Conservation (phyloP, 176 grass and related monocot genomes). For the Bolboschoenus planiculmis region DNA sequence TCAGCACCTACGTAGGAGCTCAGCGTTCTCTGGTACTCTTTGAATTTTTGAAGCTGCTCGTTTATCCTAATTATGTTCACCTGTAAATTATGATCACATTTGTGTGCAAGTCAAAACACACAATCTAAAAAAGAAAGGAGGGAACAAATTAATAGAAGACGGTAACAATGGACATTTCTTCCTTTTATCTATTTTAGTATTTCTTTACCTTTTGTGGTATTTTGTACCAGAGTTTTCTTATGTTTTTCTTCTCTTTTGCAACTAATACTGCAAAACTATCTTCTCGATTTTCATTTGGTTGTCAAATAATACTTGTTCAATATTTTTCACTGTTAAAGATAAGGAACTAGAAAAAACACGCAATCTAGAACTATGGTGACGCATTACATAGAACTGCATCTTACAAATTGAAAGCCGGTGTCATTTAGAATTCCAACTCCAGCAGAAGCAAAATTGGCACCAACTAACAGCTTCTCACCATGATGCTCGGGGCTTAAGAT, state of each 20-base stretch:
- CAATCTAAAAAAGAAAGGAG: neutral
- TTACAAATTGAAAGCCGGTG: slow-evolving; percentile 85
- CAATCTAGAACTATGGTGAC: neutral
- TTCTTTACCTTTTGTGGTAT: neutral
- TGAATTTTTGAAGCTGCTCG: slow-evolving; percentile 46
- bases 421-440: slow-evolving; percentile 95
- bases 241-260: neutral
- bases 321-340: neutral
- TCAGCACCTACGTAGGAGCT: slow-evolving; percentile 28
- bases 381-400: neutral
- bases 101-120: neutral
- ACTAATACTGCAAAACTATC: neutral
- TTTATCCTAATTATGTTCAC: slow-evolving; percentile 47
- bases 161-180: neutral
- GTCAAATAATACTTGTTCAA: neutral
- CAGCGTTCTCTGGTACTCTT: slow-evolving; percentile 54
- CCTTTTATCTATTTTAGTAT: neutral
- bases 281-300: neutral
- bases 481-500: slow-evolving; percentile 70
- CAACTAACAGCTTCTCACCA: slow-evolving; percentile 63
- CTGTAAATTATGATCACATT: slow-evolving; percentile 14
- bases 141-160: neutral
- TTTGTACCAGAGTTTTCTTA: neutral
- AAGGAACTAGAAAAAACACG: neutral
- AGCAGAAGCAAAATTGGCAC: slow-evolving; percentile 93